Conservation (phyloP, 2,329 filamentous ascomycete genomes). For the Fusarium longipes region DNA sequence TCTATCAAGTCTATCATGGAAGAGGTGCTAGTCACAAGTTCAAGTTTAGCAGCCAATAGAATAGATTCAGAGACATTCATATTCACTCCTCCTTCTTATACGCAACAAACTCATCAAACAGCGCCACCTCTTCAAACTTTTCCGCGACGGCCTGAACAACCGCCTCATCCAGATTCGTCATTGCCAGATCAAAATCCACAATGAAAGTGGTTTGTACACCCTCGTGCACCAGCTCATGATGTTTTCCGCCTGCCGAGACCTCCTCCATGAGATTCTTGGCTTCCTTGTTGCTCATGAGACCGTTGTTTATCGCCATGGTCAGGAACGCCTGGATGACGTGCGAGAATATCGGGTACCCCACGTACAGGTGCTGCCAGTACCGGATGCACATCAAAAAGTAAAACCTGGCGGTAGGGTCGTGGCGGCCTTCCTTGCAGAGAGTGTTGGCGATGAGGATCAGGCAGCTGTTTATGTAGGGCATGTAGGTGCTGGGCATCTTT, state of each 20-base stretch:
- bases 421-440: neutral
- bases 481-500: neutral
- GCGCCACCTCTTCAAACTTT: slow-evolving; percentile 12
- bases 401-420: neutral
- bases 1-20: no score
- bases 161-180: neutral
- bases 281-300: neutral
- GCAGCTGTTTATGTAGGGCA: slow-evolving; percentile 15
- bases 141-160: slow-evolving; percentile 2
- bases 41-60: no score
- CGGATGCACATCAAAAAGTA: neutral
- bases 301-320: slow-evolving; percentile 8
- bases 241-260: neutral
- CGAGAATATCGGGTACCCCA: neutral
- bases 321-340: neutral
- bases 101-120: slow-evolving; percentile 19
- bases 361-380: slow-evolving; percentile 9
- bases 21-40: no score
- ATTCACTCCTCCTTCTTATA: slow-evolving; percentile 8
- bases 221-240: neutral
- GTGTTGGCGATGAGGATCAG: slow-evolving; percentile 10
- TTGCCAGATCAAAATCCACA: neutral
- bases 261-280: neutral
- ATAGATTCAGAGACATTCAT: no score
- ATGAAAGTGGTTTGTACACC: slow-evolving; percentile 1